Conservation (phyloP, 164 flowering plant species). For the Litsea cubeba region DNA sequence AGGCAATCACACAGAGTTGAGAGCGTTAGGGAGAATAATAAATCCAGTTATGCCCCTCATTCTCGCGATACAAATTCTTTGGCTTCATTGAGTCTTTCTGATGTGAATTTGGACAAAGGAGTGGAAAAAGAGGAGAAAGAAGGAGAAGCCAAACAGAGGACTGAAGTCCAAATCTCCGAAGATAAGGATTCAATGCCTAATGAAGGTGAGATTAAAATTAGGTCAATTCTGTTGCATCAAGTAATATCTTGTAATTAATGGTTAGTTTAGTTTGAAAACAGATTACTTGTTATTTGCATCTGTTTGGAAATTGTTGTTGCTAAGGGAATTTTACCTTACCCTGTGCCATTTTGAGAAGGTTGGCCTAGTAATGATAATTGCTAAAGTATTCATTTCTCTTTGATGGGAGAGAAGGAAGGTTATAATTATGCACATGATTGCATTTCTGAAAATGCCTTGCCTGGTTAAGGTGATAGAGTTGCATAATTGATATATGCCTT, state of each 20-base stretch:
- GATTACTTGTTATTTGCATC: too few relatives aligned
- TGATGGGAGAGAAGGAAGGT: neutral
- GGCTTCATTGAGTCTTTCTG: neutral
- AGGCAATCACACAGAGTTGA: slow-evolving; percentile 37
- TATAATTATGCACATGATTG: too few relatives aligned
- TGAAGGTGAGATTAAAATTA: slow-evolving; percentile 22
- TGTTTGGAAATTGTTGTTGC: neutral
- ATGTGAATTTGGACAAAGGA: slow-evolving; percentile 14
- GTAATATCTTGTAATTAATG: too few relatives aligned
- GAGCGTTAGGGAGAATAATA: slow-evolving; percentile 28
- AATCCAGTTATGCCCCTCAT: slow-evolving; percentile 18
- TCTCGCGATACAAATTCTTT: slow-evolving; percentile 18
- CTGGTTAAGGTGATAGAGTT: too few relatives aligned
- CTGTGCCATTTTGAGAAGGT: neutral
- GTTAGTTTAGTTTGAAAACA: too few relatives aligned
- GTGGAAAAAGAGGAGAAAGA: slow-evolving; percentile 20
- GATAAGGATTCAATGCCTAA: slow-evolving; percentile 2
- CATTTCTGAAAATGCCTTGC: too few relatives aligned
- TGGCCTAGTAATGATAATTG: neutral
- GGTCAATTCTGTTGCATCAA: neutral
- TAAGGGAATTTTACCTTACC: neutral
- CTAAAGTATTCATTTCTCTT: neutral
- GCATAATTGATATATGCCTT: too few relatives aligned
- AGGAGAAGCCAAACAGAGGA: slow-evolving; percentile 22
- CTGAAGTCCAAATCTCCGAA: slow-evolving; percentile 12